Base-by-base conservation (phyloP, 2,329 filamentous ascomycete genomes). In the Calonectria hongkongensis region DNA sequence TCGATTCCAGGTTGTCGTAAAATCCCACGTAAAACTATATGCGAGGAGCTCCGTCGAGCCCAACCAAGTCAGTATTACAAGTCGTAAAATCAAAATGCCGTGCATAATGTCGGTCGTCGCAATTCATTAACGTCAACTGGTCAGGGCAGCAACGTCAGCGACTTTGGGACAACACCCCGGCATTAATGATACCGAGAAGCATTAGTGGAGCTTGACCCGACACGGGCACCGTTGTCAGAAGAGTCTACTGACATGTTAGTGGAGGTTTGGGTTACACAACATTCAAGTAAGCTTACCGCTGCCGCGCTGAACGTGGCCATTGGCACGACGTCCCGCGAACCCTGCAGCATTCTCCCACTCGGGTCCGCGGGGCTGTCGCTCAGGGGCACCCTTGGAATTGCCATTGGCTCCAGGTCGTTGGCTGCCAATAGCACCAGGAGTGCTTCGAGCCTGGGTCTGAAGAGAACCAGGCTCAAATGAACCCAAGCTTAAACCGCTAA, bases 381-480 rank as follows among this genome's bases (percentile, higher is more conserved):
- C 91, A 3, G 90, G 90, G 12, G 87, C 87, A 30, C 84, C 86
- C 84, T 83, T 85, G 60, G 81, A 73, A 66, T 86, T 86, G 64
- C 81, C 80, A 30, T 86, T 88, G 16, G 88, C 85, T 16, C 87
- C 84, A 9, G 91, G 90, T 56, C 91, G 87, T 81, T 93, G 91
- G 83, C 91, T 93, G 66, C 91, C 91, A 66, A 93, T 93, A 13
- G 91, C 90, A 6, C 91, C 91, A 10, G 90, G 89, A 0, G 88
- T 87, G 71, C 87, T 88, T 27, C 89, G 83, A 3, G 81, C 73
- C 78, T 83, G 81, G 60, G 75, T 74, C 50, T 83, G 82, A 50
- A 80, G 84, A 73, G 75, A 84, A 80, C 79, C 84, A 79, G 77
- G 86, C 81, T 91, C 89, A 62, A 86, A 89, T 1, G 86, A 84